Conservation (phyloP, 2,329 filamentous ascomycete species). For the Microsporum ferrugineum region DNA sequence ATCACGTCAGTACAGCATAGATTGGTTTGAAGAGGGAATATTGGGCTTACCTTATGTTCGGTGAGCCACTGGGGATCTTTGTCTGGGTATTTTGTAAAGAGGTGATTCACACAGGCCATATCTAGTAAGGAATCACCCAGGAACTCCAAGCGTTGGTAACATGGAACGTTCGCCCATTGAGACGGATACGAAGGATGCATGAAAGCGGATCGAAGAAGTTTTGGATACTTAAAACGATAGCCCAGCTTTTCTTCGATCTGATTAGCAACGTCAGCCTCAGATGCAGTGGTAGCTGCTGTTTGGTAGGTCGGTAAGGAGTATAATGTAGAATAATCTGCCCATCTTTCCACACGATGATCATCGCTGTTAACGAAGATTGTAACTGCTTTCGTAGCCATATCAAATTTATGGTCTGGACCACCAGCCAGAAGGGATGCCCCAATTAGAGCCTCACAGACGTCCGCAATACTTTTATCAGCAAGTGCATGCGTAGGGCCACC, state of each 20-base stretch:
- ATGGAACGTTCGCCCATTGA: conserved; percentile 65
- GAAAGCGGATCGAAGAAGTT: conserved; percentile 72
- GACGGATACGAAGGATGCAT: conserved; percentile 73
- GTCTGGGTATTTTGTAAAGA: conserved; percentile 64
- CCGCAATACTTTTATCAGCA: conserved; percentile 80
- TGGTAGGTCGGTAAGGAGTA: conserved; percentile 67
- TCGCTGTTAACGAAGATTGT: conserved; percentile 52
- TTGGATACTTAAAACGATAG: conserved; percentile 62
- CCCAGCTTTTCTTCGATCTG: conserved; percentile 50
- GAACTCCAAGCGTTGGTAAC: conserved; percentile 86
- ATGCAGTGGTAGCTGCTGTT: conserved; percentile 46
- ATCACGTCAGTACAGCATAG: conserved; percentile 1
- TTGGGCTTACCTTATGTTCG: conserved; percentile 60
- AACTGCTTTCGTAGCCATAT: conserved; percentile 49
- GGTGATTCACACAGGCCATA: conserved; percentile 68
- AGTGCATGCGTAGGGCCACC: conserved; percentile 49
- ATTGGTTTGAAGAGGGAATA: neutral
- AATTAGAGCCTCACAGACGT: conserved; percentile 89
- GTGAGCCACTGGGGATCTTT: conserved; percentile 94
- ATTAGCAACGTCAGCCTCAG: conserved; percentile 56
- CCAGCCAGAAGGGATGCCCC: conserved; percentile 62
- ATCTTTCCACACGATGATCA: conserved; percentile 58
- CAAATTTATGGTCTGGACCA: conserved; percentile 41
- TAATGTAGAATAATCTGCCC: conserved; percentile 58
- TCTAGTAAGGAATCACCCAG: conserved; percentile 81